Base-by-base conservation (phyloP, 768 basidiomycete genomes). In the Pleurotus salmoneostramineus region DNA sequence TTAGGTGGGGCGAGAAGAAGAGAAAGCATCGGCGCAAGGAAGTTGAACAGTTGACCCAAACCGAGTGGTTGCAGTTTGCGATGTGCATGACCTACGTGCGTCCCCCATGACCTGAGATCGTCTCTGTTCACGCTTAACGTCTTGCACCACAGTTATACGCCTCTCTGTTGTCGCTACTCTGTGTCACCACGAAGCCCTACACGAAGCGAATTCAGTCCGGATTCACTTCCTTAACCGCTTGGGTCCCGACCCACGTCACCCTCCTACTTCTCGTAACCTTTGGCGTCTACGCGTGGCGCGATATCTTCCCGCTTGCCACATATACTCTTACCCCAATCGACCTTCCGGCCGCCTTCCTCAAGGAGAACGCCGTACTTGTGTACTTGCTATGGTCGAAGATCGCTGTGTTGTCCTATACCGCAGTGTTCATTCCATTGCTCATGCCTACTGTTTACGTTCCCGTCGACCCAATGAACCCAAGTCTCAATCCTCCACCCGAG, bases 381-480 rank as follows among this genome's bases (percentile, higher is more conserved):
- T 27, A 44, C 40, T n/a, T 56, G 2, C 66, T 87, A 15, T 88
- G 87, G 86, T 68, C 70, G 3, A 80, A 85, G 64, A 57, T 85
- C 3, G 64, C 59, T n/a, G 50, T 83, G 8, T 72, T 88, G 12
- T 61, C 73, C 5, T 33, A 81, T 5, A 79, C 73, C 6, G 77
- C 74, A 5, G 68, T 81, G 2, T 55, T 80, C 7, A 69, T 88
- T 33, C 88, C 88, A 31, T 67, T 87, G 12, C 58, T 82, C 46
- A 72, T 78, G 43, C 87, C 88, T 4, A 72, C 83, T 12, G 73
- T 73, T 47, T 88, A 89, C 66, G 66, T 78, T 2, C 85, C 87
- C 4, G 72, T 82, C 27, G 80, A 89, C 61, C 78, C 82, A 1
- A 72, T 76, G 66, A 65, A 77, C 21, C 70, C 74, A 14, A 64